Evolutionary conservation across 1,284 basidiomycete genomes (phyloP).

Genomic region (Tilletiopsis washingtonensis): DNA sequence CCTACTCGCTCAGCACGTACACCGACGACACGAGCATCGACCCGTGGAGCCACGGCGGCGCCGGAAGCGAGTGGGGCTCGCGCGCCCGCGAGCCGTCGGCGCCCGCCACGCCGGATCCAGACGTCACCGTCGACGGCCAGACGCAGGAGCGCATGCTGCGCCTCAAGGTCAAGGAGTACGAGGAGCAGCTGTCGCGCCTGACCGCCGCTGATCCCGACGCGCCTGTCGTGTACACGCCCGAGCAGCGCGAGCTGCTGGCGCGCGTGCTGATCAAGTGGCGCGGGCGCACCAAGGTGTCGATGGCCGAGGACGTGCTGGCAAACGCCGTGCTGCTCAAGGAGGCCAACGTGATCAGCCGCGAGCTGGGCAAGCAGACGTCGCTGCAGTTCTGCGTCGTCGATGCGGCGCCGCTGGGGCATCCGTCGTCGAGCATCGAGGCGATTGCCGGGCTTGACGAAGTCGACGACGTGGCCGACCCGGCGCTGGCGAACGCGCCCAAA

Average conservation of each 20-base stretch:
- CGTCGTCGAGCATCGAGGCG: slow-evolving; percentile 68
- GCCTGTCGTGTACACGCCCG: slow-evolving; percentile 15
- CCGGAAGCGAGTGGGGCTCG: slow-evolving; percentile 24
- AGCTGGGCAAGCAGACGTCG: slow-evolving; percentile 68
- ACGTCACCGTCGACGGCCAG: slow-evolving; percentile 2
- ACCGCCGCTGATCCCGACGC: slow-evolving; percentile 10
- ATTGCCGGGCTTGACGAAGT: slow-evolving; percentile 80
- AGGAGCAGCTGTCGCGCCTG: slow-evolving; percentile 26
- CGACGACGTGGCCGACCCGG: slow-evolving; percentile 57
- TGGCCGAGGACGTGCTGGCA: slow-evolving; percentile 80
- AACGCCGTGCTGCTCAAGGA: slow-evolving; percentile 84
- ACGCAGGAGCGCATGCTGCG: slow-evolving; percentile 5
- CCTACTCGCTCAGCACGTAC: slow-evolving; percentile 34
- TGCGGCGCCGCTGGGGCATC: slow-evolving; percentile 68
- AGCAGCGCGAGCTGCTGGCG: slow-evolving; percentile 45
- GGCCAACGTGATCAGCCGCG: slow-evolving; percentile 59
- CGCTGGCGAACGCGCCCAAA: slow-evolving; percentile 24
- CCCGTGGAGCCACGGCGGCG: slow-evolving; percentile 27
- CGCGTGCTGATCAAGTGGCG: slow-evolving; percentile 78
- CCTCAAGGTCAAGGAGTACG: slow-evolving; percentile 38
- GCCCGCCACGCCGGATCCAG: neutral
- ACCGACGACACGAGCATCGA: slow-evolving; percentile 41
- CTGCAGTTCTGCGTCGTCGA: slow-evolving; percentile 89
- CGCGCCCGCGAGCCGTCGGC: slow-evolving; percentile 6
- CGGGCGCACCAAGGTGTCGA: slow-evolving; percentile 52